phyloP scores from a whole-genome alignment of 768 basidiomycete species.

The Wakefieldia striispora region DNA sequence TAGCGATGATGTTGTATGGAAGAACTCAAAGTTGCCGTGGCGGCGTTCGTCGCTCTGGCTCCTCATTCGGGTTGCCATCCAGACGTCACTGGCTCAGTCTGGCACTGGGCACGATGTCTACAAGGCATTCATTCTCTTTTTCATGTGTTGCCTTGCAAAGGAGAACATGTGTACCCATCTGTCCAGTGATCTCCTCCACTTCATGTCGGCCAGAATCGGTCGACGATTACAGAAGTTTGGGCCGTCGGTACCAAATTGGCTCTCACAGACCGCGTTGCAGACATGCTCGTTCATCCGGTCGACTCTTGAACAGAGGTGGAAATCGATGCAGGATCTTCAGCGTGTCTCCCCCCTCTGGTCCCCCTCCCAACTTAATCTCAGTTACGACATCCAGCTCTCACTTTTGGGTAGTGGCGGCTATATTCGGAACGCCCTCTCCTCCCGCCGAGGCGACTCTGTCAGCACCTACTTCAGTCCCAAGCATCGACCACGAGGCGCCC shows the following conservation, averaged over 20 bases:
- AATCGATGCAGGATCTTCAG: constrained; percentile 27
- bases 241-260: constrained; percentile 11
- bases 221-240: constrained; percentile 39
- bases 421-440: constrained; percentile 20
- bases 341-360: constrained; percentile 29
- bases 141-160: constrained; percentile 20
- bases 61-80: constrained; percentile 44
- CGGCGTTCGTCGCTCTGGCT: constrained; percentile 52
- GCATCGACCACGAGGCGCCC: constrained; percentile 7
- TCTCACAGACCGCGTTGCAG: constrained; percentile 4
- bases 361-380: constrained; percentile 27
- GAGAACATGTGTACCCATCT: constrained; percentile 1
- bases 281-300: constrained; percentile 16
- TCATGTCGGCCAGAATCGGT: constrained; percentile 37
- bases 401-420: constrained; percentile 31
- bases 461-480: background rate
- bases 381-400: constrained; percentile 33
- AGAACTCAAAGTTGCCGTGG: constrained; percentile 41
- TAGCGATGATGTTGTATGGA: constrained; percentile 47
- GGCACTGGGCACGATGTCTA: constrained; percentile 17
- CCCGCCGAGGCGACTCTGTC: background rate
- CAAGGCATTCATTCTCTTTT: constrained; percentile 35
- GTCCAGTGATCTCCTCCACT: constrained; percentile 35
- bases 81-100: constrained; percentile 33
- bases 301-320: constrained; percentile 37